These are phyloP conservation scores for Pseudocercospora fuligena DNA, from an alignment of 2,329 filamentous ascomycete species.

Conservation along the genomic window DNA sequence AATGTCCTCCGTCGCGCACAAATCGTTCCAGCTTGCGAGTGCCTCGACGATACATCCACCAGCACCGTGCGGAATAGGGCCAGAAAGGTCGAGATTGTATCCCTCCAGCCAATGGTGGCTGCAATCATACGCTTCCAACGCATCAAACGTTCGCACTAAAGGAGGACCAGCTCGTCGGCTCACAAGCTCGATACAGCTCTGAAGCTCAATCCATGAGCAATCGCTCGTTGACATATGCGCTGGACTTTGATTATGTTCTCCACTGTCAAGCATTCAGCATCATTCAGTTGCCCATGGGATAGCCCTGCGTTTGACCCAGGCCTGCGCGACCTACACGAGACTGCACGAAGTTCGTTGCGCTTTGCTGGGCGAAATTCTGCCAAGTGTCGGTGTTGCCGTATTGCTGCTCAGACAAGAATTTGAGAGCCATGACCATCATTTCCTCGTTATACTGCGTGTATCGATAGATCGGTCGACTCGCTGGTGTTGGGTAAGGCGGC, in stretches of 20 bases:
- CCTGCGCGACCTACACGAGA: slow-evolving; percentile 28
- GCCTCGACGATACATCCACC: background rate
- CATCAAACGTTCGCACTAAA: background rate
- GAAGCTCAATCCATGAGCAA: background rate
- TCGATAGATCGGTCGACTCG: slow-evolving; percentile 50
- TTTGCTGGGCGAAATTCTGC: slow-evolving; percentile 37
- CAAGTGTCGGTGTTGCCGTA: slow-evolving; percentile 39
- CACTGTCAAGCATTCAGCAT: slow-evolving; percentile 12
- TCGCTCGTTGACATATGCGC: slow-evolving; percentile 59
- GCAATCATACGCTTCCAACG: background rate
- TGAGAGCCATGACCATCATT: slow-evolving; percentile 62
- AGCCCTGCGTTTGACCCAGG: slow-evolving; percentile 20
- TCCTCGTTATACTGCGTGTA: slow-evolving; percentile 52
- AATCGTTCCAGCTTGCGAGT: background rate
- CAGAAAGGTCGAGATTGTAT: background rate
- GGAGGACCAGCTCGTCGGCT: background rate
- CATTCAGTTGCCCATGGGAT: slow-evolving; percentile 24
- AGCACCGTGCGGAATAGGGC: background rate
- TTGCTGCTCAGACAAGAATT: slow-evolving; percentile 42
- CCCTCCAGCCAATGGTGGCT: background rate
- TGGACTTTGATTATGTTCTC: slow-evolving; percentile 22
- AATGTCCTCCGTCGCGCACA: no score
- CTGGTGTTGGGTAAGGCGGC: slow-evolving; percentile 41
- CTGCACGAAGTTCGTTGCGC: slow-evolving; percentile 34
- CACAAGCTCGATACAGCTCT: background rate